A percentile compares a stretch with the other conserved stretches of the same genome.
Evolutionary conservation across 2,329 filamentous ascomycete genomes (phyloP).

Genomic region (Sclerotiophoma versabilis): DNA sequence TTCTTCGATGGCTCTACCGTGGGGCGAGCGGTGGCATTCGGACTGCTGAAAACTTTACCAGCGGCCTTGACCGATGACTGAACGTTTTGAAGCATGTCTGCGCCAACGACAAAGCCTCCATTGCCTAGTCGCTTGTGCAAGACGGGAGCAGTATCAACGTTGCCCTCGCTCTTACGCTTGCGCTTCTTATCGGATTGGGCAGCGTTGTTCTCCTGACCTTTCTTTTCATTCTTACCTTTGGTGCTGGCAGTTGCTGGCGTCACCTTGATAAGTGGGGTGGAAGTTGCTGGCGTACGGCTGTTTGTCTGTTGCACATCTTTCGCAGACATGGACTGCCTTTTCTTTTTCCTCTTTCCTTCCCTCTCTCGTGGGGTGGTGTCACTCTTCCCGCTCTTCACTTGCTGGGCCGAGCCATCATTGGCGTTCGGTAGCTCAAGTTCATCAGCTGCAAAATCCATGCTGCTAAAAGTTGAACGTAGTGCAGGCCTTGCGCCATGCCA

Average conservation of each 20-base stretch:
- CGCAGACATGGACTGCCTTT: conserved; percentile 4
- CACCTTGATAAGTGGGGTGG: neutral
- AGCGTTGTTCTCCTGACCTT: neutral
- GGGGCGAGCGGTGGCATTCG: neutral
- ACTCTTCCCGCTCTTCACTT: neutral
- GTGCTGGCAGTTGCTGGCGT: conserved; percentile 11
- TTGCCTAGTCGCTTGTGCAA: neutral
- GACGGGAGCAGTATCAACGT: neutral
- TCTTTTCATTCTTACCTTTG: conserved; percentile 20
- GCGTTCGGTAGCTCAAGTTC: neutral
- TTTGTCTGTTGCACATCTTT: neutral
- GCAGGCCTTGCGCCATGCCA: conserved; percentile 13
- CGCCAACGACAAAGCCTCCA: conserved; percentile 6
- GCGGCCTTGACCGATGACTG: conserved; percentile 18
- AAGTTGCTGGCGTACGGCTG: neutral
- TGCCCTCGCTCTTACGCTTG: conserved; percentile 21
- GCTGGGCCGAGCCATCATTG: neutral
- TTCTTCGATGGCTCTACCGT: neutral
- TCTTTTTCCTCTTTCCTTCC: conserved; percentile 15
- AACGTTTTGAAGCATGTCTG: conserved; percentile 17
- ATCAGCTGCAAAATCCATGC: conserved; percentile 27
- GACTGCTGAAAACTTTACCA: conserved; percentile 11
- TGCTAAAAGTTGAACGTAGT: conserved; percentile 28
- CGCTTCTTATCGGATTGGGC: conserved; percentile 24
- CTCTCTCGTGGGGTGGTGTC: conserved; percentile 1